Evolutionary conservation across 805 yeast species (phyloP).

Genomic region (Suhomyces sp.): DNA sequence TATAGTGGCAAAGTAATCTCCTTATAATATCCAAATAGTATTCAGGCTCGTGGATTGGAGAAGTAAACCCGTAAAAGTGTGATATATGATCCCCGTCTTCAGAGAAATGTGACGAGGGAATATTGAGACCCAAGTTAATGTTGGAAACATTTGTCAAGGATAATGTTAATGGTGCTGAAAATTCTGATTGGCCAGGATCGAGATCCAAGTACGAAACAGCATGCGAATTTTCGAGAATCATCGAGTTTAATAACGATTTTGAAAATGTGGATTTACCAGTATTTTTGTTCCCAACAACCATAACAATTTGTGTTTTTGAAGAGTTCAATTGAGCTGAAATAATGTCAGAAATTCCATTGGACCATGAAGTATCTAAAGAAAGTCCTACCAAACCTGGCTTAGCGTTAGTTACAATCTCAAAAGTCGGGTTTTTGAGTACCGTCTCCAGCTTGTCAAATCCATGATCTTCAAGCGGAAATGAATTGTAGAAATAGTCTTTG

Average conservation of each 20-base stretch:
- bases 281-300: slow-evolving; percentile 66
- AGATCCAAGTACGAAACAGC: slow-evolving; percentile 61
- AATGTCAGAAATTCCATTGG: slow-evolving; percentile 7
- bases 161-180: slow-evolving; percentile 67
- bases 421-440: slow-evolving; percentile 35
- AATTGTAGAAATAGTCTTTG: slow-evolving; percentile 37
- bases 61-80: slow-evolving; percentile 59
- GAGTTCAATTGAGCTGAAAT: neutral
- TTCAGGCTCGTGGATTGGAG: slow-evolving; percentile 67
- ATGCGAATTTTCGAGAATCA: slow-evolving; percentile 29
- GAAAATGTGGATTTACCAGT: slow-evolving; percentile 80
- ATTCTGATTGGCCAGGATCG: slow-evolving; percentile 90
- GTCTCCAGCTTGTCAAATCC: slow-evolving; percentile 12
- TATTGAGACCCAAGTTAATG: slow-evolving; percentile 29
- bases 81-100: slow-evolving; percentile 15
- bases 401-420: slow-evolving; percentile 32
- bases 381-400: slow-evolving; percentile 21
- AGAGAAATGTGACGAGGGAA: slow-evolving; percentile 16
- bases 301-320: slow-evolving; percentile 23
- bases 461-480: slow-evolving; percentile 3
- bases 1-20: slow-evolving; percentile 38
- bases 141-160: slow-evolving; percentile 45
- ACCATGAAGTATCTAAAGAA: slow-evolving; percentile 15
- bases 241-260: slow-evolving; percentile 51
- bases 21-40: slow-evolving; percentile 48